A percentile compares a stretch with the other conserved stretches of the same genome.
Evolutionary conservation across 306 rosid species (phyloP).

Genomic region (barrel medic (Medicago truncatula)): DNA sequence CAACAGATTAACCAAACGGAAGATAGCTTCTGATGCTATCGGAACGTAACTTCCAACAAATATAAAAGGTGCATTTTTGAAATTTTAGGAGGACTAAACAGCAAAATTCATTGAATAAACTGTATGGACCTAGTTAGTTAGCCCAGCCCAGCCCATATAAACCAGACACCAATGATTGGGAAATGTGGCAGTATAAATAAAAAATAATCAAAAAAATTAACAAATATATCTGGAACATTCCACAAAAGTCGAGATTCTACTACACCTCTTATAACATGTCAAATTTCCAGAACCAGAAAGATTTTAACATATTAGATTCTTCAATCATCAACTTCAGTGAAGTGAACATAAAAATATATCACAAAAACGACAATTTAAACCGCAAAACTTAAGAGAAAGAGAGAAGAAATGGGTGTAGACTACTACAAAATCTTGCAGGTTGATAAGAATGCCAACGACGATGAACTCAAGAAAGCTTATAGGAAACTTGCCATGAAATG

Average conservation of each 20-base stretch:
- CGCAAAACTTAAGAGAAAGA: slow-evolving; percentile 47
- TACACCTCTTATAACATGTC: not conserved
- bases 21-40: too few species aligned
- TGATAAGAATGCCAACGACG: slow-evolving; percentile 66
- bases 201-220: not conserved
- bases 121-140: too few species aligned
- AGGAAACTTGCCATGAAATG: slow-evolving; percentile 81
- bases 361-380: not conserved
- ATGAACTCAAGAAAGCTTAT: slow-evolving; percentile 74
- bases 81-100: too few species aligned
- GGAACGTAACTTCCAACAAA: too few species aligned
- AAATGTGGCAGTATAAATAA: not conserved
- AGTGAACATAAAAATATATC: not conserved
- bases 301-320: not conserved
- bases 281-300: not conserved
- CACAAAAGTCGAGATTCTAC: slow-evolving; percentile 7
- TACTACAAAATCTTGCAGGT: slow-evolving; percentile 74
- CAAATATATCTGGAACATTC: slow-evolving; percentile 58
- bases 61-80: too few species aligned
- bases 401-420: slow-evolving; percentile 61
- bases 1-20: too few species aligned
- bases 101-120: too few species aligned
- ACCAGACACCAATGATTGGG: too few species aligned
- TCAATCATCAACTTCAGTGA: not conserved
- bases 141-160: too few species aligned